A percentile compares a stretch with the other conserved stretches of the same genome.
These are phyloP conservation scores for Aquilaria malaccensis DNA, from an alignment of 345 rosid genomes.

Conservation along the genomic window DNA sequence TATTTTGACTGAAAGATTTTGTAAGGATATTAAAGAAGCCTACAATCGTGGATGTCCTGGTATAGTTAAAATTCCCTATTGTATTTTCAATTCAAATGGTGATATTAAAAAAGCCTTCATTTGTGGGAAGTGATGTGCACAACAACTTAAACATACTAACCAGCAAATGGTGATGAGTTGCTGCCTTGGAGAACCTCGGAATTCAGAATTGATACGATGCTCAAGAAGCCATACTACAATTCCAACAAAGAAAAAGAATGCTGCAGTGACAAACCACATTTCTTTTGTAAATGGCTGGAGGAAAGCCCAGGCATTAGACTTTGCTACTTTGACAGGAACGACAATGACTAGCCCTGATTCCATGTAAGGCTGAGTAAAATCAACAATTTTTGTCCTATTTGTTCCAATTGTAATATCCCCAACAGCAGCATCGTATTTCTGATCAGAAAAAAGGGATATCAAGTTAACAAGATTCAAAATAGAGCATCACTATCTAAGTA, in stretches of 20 bases:
- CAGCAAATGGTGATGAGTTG: slow-evolving; percentile 68
- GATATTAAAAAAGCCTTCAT: too few species aligned
- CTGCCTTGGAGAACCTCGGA: slow-evolving; percentile 75
- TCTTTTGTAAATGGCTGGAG: slow-evolving; percentile 63
- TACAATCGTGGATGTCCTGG: too few species aligned
- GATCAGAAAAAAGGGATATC: slow-evolving; percentile 15
- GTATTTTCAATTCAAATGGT: too few species aligned
- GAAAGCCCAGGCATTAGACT: slow-evolving; percentile 88
- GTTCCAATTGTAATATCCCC: slow-evolving; percentile 64
- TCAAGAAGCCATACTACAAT: slow-evolving; percentile 90
- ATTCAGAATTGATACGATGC: slow-evolving; percentile 65
- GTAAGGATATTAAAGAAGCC: too few species aligned
- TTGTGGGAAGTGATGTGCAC: too few species aligned
- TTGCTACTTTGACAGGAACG: slow-evolving; percentile 54
- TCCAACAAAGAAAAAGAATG: slow-evolving; percentile 68
- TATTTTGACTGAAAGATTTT: too few species aligned
- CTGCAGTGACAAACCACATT: slow-evolving; percentile 82
- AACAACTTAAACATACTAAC: slow-evolving; percentile 28
- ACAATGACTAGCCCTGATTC: slow-evolving; percentile 77
- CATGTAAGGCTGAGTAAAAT: slow-evolving; percentile 78
- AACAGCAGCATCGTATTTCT: slow-evolving; percentile 70
- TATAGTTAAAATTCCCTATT: too few species aligned
- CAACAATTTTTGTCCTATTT: slow-evolving; percentile 71
- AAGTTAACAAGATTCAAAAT: slow-evolving; percentile 7
- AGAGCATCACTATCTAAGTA: too few species aligned